Evolutionary conservation across 352 stramenopile species (phyloP).

Genomic region (Globisporangium lucens): DNA sequence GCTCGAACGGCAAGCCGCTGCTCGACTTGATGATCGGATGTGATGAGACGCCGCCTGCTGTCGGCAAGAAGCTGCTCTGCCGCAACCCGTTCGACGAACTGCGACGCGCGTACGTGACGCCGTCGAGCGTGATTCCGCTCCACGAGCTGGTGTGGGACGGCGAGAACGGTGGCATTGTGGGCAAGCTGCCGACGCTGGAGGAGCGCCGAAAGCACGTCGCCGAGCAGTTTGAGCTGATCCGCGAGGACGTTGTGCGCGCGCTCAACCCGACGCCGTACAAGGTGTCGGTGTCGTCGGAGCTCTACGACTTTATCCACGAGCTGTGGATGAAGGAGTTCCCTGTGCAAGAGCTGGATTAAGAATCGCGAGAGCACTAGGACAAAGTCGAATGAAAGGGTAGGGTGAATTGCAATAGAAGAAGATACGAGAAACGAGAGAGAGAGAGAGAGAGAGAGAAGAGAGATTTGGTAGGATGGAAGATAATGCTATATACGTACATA

Average conservation of each 20-base stretch:
- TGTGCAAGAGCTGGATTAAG: constrained; percentile 77
- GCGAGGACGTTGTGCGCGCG: constrained; percentile 93
- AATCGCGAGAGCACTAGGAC: background rate
- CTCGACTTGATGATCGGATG: constrained; percentile 90
- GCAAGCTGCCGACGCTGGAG: constrained; percentile 64
- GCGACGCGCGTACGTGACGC: constrained; percentile 93
- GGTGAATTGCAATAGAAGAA: constrained; percentile 1
- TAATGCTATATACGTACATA: constrained; percentile 14
- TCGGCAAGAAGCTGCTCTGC: constrained; percentile 90
- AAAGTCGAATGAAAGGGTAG: background rate
- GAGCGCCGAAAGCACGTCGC: constrained; percentile 85
- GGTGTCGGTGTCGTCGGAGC: constrained; percentile 84
- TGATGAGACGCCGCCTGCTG: constrained; percentile 73
- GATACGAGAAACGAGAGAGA: background rate
- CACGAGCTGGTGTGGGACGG: constrained; percentile 92
- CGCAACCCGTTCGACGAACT: constrained; percentile 96
- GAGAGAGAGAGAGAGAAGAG: background rate
- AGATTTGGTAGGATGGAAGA: background rate
- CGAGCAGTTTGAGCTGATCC: constrained; percentile 91
- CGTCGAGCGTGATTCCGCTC: constrained; percentile 86
- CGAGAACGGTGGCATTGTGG: constrained; percentile 66
- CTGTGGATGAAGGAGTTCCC: constrained; percentile 94
- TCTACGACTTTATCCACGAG: constrained; percentile 95
- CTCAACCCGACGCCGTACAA: constrained; percentile 97
- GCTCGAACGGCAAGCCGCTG: constrained; percentile 82